Evolutionary conservation across 129 eudicot genomes (phyloP), one percentile per base, ranked within the genome.

Genomic region (Chrysanthemum lavandulifolium): DNA sequence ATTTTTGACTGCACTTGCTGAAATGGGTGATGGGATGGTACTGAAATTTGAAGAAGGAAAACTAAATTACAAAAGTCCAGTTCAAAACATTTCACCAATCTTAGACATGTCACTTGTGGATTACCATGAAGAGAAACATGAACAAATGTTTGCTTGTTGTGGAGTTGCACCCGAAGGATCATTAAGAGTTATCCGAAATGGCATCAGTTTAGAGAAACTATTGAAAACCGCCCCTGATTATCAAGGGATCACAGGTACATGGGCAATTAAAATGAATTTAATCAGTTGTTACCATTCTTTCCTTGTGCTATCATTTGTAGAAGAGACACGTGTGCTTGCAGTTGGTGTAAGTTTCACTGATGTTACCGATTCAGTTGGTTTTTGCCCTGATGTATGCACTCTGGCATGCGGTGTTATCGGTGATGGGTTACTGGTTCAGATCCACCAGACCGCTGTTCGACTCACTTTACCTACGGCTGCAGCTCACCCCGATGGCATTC

Each of bases 11-110:
- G 93, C 91, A 63, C 76, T 90, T 79, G 83, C 90, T 19, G 97
- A 90, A 69, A 88, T 94, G 99, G 96, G 96, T 76, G 99, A 94
- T 79, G 99, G 99, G 40, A 79, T 86, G 91, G 89, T 94, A 71
- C 80, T 94, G 59, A 86, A 86, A 81, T 36, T 94, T 62, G 91
- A 90, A 82, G 93, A 86, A 19, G 96, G 91, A 62, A 86, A 77
- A 65, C 78, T 94, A 23, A 56, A 72, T 4, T 87, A 79, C 81
- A 84, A 72, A 69, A 83, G 91, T 65, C 80, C 96, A 2, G 81
- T 94, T 76, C 97, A 94, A 78, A 90, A 90, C 66, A 88, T 90
- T 52, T 89, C 99, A 73, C 99, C 99, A 60, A 88, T 94, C 48
- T 88, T 94, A 73, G 99, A 94, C 67, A 86, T 90, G 89, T 84